Conservation (phyloP, 352 stramenopile species). For the Phytophthora hibernalis region DNA sequence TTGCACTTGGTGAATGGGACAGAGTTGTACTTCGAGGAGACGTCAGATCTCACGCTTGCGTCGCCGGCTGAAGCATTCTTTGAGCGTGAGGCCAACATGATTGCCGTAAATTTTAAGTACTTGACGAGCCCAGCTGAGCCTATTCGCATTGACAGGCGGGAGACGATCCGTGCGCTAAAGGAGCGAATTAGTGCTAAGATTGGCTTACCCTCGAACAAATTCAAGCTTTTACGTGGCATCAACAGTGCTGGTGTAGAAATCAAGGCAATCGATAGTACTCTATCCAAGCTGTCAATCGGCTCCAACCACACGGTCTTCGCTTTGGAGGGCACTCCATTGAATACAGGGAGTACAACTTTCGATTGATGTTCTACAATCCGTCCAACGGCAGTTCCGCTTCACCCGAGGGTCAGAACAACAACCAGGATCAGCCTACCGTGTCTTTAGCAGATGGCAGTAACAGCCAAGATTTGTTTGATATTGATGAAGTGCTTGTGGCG, state of each 20-base stretch:
- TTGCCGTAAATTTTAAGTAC: slow-evolving; percentile 80
- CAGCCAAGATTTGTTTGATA: slow-evolving; percentile 52
- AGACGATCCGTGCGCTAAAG: slow-evolving; percentile 71
- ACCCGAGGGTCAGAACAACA: slow-evolving; percentile 17
- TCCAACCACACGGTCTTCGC: slow-evolving; percentile 75
- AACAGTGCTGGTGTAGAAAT: slow-evolving; percentile 79
- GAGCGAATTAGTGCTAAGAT: slow-evolving; percentile 61
- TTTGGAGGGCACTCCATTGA: slow-evolving; percentile 69
- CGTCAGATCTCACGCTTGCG: slow-evolving; percentile 42
- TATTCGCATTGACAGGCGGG: slow-evolving; percentile 77
- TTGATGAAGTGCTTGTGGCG: slow-evolving; percentile 67
- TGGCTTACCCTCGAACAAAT: slow-evolving; percentile 52
- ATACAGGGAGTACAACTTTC: slow-evolving; percentile 80
- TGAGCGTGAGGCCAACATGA: slow-evolving; percentile 82
- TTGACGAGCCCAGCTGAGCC: slow-evolving; percentile 46
- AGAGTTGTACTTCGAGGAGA: slow-evolving; percentile 83
- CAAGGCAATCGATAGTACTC: slow-evolving; percentile 78
- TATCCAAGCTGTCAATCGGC: slow-evolving; percentile 79
- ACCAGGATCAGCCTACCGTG: slow-evolving; percentile 36
- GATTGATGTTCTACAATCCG: slow-evolving; percentile 65
- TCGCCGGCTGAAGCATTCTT: slow-evolving; percentile 73
- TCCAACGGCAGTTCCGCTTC: neutral
- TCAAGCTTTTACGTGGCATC: slow-evolving; percentile 82
- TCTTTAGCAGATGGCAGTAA: slow-evolving; percentile 15
- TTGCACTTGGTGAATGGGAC: slow-evolving; percentile 72